phyloP scores from a whole-genome alignment of 352 stramenopile species.

The Saprolegnia diclina region DNA sequence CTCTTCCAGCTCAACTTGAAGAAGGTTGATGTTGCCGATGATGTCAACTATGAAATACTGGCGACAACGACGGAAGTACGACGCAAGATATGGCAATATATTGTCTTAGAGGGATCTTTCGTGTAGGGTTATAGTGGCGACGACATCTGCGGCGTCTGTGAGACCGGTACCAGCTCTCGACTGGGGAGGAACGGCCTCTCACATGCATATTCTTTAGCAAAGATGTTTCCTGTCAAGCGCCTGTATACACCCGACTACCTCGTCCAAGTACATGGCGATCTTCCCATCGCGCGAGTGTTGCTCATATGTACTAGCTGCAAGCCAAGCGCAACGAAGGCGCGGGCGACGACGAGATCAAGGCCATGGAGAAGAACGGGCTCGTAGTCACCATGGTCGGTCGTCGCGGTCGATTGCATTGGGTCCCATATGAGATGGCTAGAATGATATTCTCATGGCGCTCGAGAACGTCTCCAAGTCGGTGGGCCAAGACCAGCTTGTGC shows the following conservation, averaged over 20 bases:
- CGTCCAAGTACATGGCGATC: conserved; percentile 36
- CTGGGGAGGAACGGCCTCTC: not conserved
- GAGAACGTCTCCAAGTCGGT: conserved; percentile 51
- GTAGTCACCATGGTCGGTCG: conserved; percentile 30
- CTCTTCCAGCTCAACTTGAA: conserved; percentile 76
- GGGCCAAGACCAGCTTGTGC: conserved; percentile 40
- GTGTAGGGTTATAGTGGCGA: conserved; percentile 37
- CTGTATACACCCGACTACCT: conserved; percentile 41
- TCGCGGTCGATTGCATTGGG: not conserved
- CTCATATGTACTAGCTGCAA: not conserved
- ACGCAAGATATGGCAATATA: too few species aligned
- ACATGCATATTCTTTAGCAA: conserved; percentile 25
- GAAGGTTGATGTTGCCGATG: conserved; percentile 65
- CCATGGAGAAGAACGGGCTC: conserved; percentile 52
- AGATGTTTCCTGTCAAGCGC: conserved; percentile 47
- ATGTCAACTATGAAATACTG: conserved; percentile 70
- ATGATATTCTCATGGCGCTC: conserved; percentile 36
- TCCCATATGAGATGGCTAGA: conserved; percentile 6
- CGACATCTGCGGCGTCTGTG: conserved; percentile 42
- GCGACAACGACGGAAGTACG: conserved; percentile 58
- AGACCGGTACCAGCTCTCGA: conserved; percentile 27
- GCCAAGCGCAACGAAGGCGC: conserved; percentile 36
- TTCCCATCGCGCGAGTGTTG: too few species aligned
- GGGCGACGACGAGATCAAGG: conserved; percentile 47
- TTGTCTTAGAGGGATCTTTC: too few species aligned